A percentile compares a stretch with the other conserved stretches of the same genome.
phyloP scores from a whole-genome alignment of 2,329 filamentous ascomycete genomes.

The Aureobasidium melanogenum region DNA sequence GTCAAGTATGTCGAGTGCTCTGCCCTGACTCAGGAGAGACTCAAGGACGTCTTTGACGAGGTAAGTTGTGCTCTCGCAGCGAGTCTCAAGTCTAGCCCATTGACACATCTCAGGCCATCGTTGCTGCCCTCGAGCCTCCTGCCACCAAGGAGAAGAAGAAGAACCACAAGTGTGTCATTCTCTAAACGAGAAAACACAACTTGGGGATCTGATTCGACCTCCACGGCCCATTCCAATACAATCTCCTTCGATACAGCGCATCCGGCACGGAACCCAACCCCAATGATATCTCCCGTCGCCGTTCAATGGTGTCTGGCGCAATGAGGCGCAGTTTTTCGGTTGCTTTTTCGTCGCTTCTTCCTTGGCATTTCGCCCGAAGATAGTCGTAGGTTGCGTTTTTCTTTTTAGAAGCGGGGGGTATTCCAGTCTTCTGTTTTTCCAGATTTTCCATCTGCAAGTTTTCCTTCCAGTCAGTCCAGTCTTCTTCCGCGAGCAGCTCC shows the following conservation, averaged over 20 bases:
- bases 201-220: neutral
- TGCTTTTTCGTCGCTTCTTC: neutral
- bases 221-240: neutral
- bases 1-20: constrained; percentile 99
- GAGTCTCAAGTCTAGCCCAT: neutral
- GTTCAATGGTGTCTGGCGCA: constrained; percentile 10
- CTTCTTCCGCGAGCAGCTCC: neutral
- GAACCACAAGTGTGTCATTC: constrained; percentile 27
- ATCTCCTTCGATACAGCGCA: constrained; percentile 8
- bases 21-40: constrained; percentile 92
- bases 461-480: neutral
- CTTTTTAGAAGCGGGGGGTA: constrained; percentile 4
- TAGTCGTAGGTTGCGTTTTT: constrained; percentile 11
- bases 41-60: constrained; percentile 99
- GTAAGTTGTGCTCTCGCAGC: constrained; percentile 43
- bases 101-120: constrained; percentile 62
- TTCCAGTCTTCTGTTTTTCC: constrained; percentile 1
- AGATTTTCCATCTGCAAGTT: neutral
- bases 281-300: constrained; percentile 5
- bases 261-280: constrained; percentile 10
- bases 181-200: constrained; percentile 19
- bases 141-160: constrained; percentile 42
- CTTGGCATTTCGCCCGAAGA: neutral
- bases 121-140: constrained; percentile 85
- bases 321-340: constrained; percentile 12